Evolutionary conservation across 139 green algal genomes (phyloP), one percentile per base, ranked within the genome.

Genomic region (Tetradesmus obliquus): DNA sequence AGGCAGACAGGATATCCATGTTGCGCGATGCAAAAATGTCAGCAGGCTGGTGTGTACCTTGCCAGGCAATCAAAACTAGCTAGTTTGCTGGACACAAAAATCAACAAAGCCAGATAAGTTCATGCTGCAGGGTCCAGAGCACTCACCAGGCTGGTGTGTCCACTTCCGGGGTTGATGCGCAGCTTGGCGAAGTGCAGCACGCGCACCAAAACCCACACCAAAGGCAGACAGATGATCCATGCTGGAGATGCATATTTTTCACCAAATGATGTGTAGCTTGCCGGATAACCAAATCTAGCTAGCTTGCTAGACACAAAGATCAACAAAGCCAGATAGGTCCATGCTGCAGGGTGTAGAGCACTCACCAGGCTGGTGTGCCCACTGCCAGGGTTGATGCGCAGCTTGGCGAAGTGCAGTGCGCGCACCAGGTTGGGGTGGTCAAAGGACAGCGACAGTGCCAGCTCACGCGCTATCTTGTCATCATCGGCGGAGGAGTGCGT

Each of bases 381-480:
- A 19, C 51, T 57, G 80, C 51, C 51, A 10, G 86, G 84, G 57
- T 86, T 87, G 80, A 91, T 91, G 15, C 32, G 60, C 55, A 86
- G 84, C 22, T 79, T 55, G 9, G 24, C 20, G 19, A 74, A 91
- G 55, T 91, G 88, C 88, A 91, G 58, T 6, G 88, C 88, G 2
- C 88, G 60, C 13, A 91, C 88, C 10, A 91, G 88, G 76, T 91
- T 86, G 3, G 88, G 88, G 55, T 91, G 88, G 51, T 91, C 55
- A 10, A 91, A 86, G 57, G n/a, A 53, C 79, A 87, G 24, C 22
- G 22, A 55, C 12, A 91, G 88, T 3, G 76, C 24, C 55, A 91
- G 24, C 76, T 91, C 88, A 5, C 57, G 55, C 0, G 17, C 72
- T 45, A 91, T 91, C 20, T 79, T 55, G 1, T 13, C 5, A 19